Evolutionary conservation across 106 monocot genomes (phyloP), one percentile per base, ranked within the genome.

Genomic region (Posidonia australis): DNA sequence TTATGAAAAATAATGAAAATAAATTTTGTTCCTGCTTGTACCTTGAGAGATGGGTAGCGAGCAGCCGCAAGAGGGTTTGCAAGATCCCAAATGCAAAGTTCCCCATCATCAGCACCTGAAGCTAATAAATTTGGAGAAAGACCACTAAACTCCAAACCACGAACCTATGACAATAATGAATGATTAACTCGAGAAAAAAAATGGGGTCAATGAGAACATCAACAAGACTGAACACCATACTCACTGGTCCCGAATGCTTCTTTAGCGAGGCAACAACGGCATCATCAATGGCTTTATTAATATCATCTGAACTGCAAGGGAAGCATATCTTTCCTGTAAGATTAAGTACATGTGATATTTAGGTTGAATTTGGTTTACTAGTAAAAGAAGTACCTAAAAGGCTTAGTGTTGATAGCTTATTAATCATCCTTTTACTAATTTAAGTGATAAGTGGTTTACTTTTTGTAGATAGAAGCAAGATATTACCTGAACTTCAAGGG

Each of bases 81-180:
- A 32, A 98, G 55, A 81, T 98, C 90, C 96, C 96, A 98, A 21
- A 98, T 77, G 66, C 87, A 91, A 32, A 98, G 74, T 47, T 87
- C 87, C 32, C 96, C 96, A 74, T 91, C 82, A 66, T 98, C 96
- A 70, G 90, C 96, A 47, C 96, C 96, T 56, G 96, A 98, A 61
- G 90, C 96, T 61, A 98, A 82, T 27, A 87, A 41, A 67, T 98
- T 87, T 41, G 96, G 78, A 54, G 84, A 72, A 43, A 71, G 62
- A 29, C 65, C n/a, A 65, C 65, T 75, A 63, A 98, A 98, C 64
- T 98, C 96, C 77, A 98, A 72, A 22, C 96, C 96, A 27, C 84
- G 75, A 29, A 98, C 96, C 96, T 96, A 67, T 23, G n/a, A 46
- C 51, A 12, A 58, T 52, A n/a, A 64, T 41, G 2, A 10, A 30